These are phyloP conservation scores for Lepiota brunneoincarnata DNA, from an alignment of 768 basidiomycete genomes.

Conservation along the genomic window DNA sequence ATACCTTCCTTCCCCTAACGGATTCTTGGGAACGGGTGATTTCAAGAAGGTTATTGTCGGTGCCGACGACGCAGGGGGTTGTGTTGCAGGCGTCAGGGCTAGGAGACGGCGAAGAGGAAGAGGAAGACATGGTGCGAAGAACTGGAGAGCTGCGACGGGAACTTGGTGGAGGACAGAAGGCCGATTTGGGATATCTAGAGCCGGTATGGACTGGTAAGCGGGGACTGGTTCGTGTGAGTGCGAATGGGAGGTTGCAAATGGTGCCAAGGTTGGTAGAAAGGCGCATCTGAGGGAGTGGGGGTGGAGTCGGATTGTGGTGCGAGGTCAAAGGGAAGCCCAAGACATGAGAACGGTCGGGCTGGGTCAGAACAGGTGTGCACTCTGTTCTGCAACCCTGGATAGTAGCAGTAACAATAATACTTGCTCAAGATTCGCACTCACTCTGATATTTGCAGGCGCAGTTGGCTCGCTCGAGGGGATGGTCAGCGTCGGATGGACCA, in stretches of 20 bases:
- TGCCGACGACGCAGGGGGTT: constrained; percentile 7
- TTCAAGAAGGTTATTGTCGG: constrained; percentile 38
- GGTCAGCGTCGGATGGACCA: too few relatives aligned
- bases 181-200: background rate
- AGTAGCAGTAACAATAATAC: background rate
- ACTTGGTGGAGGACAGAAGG: background rate
- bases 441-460: background rate
- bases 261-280: background rate
- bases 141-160: background rate
- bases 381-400: background rate
- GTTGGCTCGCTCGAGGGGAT: too few relatives aligned
- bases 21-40: constrained; percentile 61
- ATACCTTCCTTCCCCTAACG: constrained; percentile 64
- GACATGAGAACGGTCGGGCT: background rate
- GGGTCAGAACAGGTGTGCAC: background rate
- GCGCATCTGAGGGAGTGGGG: background rate
- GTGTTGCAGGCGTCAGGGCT: constrained; percentile 12
- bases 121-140: constrained; percentile 6
- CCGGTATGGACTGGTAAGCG: background rate
- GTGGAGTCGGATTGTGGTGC: background rate
- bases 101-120: constrained; percentile 21
- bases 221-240: background rate
- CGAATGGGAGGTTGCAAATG: background rate
- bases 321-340: background rate
- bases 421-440: background rate